A percentile compares a stretch with the other conserved stretches of the same genome.
These are phyloP conservation scores for Xerocomus amazonicus DNA, from an alignment of 1,284 basidiomycete genomes.

Conservation along the genomic window DNA sequence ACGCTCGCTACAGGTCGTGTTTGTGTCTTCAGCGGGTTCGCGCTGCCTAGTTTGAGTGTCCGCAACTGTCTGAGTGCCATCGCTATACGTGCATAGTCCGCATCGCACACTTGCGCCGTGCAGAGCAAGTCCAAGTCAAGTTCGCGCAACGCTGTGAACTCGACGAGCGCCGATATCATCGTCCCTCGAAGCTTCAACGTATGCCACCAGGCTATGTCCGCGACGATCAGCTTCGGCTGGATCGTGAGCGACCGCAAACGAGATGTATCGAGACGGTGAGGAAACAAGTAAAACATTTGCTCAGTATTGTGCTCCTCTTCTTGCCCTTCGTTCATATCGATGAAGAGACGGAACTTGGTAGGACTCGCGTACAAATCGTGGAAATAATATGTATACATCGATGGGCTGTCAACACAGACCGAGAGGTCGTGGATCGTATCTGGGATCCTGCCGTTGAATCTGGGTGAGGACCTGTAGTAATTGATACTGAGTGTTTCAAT, in stretches of 20 bases:
- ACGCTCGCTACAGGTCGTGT: conserved; percentile 10
- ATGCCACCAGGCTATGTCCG: neutral
- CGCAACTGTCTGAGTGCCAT: conserved; percentile 7
- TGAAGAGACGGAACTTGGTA: conserved; percentile 2
- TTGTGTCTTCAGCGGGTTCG: neutral
- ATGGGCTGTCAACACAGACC: neutral
- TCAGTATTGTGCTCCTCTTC: neutral
- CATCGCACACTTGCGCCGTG: conserved; percentile 1
- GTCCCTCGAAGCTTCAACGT: neutral
- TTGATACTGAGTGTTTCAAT: conserved; percentile 11
- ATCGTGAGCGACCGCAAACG: conserved; percentile 8
- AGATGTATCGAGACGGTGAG: conserved; percentile 8
- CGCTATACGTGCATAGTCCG: conserved; percentile 9
- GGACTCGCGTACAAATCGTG: conserved; percentile 9
- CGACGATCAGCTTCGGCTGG: neutral
- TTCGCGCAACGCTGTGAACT: conserved; percentile 12
- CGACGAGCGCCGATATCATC: conserved; percentile 2
- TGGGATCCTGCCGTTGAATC: conserved; percentile 8
- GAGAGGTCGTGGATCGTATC: conserved; percentile 6
- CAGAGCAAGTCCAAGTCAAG: conserved; percentile 14
- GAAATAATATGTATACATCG: conserved; percentile 4
- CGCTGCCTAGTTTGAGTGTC: conserved; percentile 17
- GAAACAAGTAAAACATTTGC: conserved; percentile 6
- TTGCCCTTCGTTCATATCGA: neutral
- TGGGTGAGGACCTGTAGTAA: neutral